phyloP scores from a whole-genome alignment of 768 basidiomycete genomes.

The Lactarius quietus region DNA sequence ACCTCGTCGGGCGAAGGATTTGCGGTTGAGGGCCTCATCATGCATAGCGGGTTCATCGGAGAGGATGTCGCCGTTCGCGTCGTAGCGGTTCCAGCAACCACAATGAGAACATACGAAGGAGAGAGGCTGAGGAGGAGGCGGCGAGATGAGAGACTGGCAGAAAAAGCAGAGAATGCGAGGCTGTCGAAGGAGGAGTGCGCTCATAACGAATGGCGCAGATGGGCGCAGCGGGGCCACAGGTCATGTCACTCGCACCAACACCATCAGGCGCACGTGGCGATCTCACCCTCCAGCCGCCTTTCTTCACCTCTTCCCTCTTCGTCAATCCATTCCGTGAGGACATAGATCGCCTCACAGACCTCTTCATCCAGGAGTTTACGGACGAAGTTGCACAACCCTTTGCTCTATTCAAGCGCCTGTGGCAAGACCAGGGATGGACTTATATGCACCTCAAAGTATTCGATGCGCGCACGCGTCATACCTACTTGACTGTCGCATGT shows the following conservation, averaged over 20 bases:
- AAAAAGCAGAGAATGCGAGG: slow-evolving; percentile 58
- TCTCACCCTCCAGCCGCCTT: slow-evolving; percentile 63
- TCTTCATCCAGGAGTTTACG: slow-evolving; percentile 49
- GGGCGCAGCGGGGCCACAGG: background rate
- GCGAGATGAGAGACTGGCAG: slow-evolving; percentile 50
- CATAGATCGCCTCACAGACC: slow-evolving; percentile 48
- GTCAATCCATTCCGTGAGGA: slow-evolving; percentile 63
- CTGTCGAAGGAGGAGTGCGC: slow-evolving; percentile 49
- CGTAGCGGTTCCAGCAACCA: slow-evolving; percentile 71
- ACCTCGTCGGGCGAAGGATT: slow-evolving; percentile 74
- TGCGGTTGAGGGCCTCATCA: slow-evolving; percentile 64
- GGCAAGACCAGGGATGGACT: slow-evolving; percentile 65
- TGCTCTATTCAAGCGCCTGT: slow-evolving; percentile 64
- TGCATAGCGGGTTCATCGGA: slow-evolving; percentile 90
- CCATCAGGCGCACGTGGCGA: slow-evolving; percentile 60
- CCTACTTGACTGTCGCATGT: slow-evolving; percentile 55
- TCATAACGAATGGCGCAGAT: slow-evolving; percentile 24
- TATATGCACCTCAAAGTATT: slow-evolving; percentile 75
- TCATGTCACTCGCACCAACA: slow-evolving; percentile 46
- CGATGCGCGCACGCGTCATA: slow-evolving; percentile 60
- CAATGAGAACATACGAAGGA: slow-evolving; percentile 68
- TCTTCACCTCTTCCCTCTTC: slow-evolving; percentile 76
- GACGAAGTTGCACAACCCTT: slow-evolving; percentile 48
- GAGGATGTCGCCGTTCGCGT: slow-evolving; percentile 67
- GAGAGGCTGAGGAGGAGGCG: slow-evolving; percentile 45